A percentile compares a stretch with the other conserved stretches of the same genome.
Conservation (phyloP, 2,329 filamentous ascomycete species). For the Pseudocercospora fuligena region DNA sequence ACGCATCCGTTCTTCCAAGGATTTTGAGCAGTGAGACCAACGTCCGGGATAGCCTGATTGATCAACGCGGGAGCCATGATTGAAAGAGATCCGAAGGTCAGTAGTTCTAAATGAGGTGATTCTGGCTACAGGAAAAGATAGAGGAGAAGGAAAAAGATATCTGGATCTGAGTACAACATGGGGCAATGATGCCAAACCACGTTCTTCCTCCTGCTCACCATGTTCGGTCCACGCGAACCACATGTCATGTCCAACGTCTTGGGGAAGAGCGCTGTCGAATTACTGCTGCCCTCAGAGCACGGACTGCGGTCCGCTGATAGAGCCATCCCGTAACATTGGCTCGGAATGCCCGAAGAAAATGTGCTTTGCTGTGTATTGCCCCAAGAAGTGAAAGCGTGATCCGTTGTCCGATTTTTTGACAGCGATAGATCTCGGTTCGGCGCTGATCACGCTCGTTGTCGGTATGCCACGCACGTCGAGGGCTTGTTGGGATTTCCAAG, state of each 20-base stretch:
- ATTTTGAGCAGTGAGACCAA: neutral
- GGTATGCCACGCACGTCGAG: too few species aligned
- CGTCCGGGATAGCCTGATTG: neutral
- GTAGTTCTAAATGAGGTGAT: neutral
- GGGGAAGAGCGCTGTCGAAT: neutral
- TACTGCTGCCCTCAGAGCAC: neutral
- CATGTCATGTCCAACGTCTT: neutral
- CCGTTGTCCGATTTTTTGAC: neutral
- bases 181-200: too few species aligned
- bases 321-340: too few species aligned
- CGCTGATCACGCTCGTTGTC: neutral
- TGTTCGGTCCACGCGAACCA: neutral
- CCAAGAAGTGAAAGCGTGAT: neutral
- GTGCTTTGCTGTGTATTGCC: neutral
- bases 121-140: neutral
- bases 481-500: too few species aligned
- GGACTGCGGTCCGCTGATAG: neutral
- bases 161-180: neutral
- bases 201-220: neutral
- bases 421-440: neutral
- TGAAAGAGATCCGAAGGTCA: neutral
- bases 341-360: neutral
- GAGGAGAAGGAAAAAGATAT: neutral
- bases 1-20: constrained; percentile 62
- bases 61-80: constrained; percentile 4